Evolutionary conservation across 1,284 basidiomycete species (phyloP).

Genomic region (Papiliotrema terrestris): DNA sequence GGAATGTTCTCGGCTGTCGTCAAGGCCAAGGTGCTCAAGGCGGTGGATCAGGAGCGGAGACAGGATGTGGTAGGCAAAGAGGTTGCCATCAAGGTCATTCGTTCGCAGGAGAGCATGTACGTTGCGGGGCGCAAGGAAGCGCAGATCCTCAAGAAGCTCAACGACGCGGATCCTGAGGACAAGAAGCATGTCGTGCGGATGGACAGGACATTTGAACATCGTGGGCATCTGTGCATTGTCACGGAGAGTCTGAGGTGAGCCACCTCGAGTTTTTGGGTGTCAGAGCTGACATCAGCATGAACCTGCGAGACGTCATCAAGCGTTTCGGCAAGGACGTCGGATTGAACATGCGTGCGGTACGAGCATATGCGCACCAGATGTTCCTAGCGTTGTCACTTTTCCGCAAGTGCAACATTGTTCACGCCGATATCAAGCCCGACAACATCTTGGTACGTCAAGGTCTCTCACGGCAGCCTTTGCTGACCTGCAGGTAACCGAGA

Average conservation of each 20-base stretch:
- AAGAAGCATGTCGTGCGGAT: slow-evolving; percentile 92
- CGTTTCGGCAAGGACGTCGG: slow-evolving; percentile 99
- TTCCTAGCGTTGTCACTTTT: slow-evolving; percentile 83
- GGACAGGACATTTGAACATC: slow-evolving; percentile 91
- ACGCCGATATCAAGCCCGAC: slow-evolving; percentile 97
- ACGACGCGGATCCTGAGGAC: slow-evolving; percentile 87
- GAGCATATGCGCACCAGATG: slow-evolving; percentile 94
- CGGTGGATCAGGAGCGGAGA: slow-evolving; percentile 58
- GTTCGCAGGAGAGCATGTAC: slow-evolving; percentile 97
- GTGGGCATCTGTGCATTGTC: slow-evolving; percentile 93
- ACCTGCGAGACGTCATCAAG: slow-evolving; percentile 95
- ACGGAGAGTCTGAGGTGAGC: slow-evolving; percentile 86
- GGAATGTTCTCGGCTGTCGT: slow-evolving; percentile 99
- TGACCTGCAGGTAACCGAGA: slow-evolving; percentile 75
- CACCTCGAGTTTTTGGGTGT: not conserved
- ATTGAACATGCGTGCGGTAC: slow-evolving; percentile 91
- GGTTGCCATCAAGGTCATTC: slow-evolving; percentile 96
- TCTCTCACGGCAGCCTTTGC: not conserved
- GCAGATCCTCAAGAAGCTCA: slow-evolving; percentile 80
- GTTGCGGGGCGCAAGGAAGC: slow-evolving; percentile 92
- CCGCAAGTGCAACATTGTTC: slow-evolving; percentile 87
- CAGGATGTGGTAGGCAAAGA: slow-evolving; percentile 59
- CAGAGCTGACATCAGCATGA: slow-evolving; percentile 67
- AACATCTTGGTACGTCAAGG: slow-evolving; percentile 73
- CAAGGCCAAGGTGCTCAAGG: slow-evolving; percentile 75